Conservation (phyloP, 805 yeast species). For the Wickerhamiella sergipiensis region DNA sequence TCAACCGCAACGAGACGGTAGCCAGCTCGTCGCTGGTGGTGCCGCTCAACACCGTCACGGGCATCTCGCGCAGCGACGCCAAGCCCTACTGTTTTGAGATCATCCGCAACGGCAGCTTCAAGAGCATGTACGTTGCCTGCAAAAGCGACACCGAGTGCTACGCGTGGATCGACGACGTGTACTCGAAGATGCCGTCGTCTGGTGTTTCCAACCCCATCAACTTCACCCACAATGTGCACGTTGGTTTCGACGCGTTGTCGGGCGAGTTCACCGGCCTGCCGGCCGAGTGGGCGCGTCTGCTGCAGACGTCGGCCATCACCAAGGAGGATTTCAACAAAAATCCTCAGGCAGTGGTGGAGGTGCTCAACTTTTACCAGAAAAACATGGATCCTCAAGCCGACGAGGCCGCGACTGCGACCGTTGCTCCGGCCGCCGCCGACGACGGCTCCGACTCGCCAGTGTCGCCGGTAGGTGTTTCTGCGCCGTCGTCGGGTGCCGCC, state of each 20-base stretch:
- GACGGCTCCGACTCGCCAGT: background rate
- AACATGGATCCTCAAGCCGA: slow-evolving; percentile 16
- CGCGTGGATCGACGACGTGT: slow-evolving; percentile 84
- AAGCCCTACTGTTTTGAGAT: slow-evolving; percentile 77
- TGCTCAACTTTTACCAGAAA: slow-evolving; percentile 57
- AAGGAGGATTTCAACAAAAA: slow-evolving; percentile 78
- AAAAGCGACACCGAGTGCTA: slow-evolving; percentile 68
- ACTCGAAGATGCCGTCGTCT: slow-evolving; percentile 27
- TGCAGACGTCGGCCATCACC: slow-evolving; percentile 78
- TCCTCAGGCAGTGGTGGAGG: slow-evolving; percentile 89
- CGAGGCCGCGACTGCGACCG: background rate
- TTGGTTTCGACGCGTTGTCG: slow-evolving; percentile 70
- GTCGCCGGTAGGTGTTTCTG: background rate
- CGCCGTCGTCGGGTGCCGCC: background rate
- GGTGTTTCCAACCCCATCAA: slow-evolving; percentile 84
- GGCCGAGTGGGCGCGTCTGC: slow-evolving; percentile 75
- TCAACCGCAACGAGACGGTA: slow-evolving; percentile 52
- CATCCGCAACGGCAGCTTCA: slow-evolving; percentile 31
- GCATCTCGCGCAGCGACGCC: slow-evolving; percentile 52
- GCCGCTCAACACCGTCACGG: slow-evolving; percentile 44
- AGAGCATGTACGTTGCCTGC: slow-evolving; percentile 59
- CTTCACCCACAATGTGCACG: slow-evolving; percentile 91
- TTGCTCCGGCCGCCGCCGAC: background rate
- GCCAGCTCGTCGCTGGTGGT: slow-evolving; percentile 24
- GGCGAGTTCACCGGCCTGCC: slow-evolving; percentile 91